These are phyloP conservation scores for Phyllosticta capitalensis DNA, from an alignment of 2,329 filamentous ascomycete genomes.

Conservation along the genomic window DNA sequence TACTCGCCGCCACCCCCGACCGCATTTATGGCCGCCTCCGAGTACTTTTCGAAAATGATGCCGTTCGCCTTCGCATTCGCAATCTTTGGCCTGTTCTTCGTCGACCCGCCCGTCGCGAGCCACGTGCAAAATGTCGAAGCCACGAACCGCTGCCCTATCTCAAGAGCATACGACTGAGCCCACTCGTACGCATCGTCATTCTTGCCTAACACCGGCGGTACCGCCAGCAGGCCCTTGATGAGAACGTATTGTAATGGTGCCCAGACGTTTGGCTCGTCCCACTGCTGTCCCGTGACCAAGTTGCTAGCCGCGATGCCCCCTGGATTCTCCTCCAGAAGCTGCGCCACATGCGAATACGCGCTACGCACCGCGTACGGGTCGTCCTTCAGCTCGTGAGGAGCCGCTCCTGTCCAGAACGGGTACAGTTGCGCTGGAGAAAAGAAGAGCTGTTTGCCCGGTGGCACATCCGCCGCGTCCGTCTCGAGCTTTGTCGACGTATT, in stretches of 20 bases:
- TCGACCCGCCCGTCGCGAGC: slow-evolving; percentile 57
- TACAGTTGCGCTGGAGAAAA: slow-evolving; percentile 55
- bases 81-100: slow-evolving; percentile 43
- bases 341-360: slow-evolving; percentile 45
- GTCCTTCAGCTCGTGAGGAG: slow-evolving; percentile 46
- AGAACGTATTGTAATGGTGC: slow-evolving; percentile 56
- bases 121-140: slow-evolving; percentile 62
- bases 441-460: slow-evolving; percentile 46
- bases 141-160: slow-evolving; percentile 55
- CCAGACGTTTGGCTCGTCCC: slow-evolving; percentile 64
- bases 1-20: slow-evolving; percentile 60
- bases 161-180: slow-evolving; percentile 47
- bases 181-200: slow-evolving; percentile 46
- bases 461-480: slow-evolving; percentile 35
- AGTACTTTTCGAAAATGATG: slow-evolving; percentile 64
- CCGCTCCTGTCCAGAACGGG: slow-evolving; percentile 61
- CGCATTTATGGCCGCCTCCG: slow-evolving; percentile 49
- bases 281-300: slow-evolving; percentile 52
- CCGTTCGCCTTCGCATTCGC: slow-evolving; percentile 41
- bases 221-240: slow-evolving; percentile 52
- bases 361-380: slow-evolving; percentile 49
- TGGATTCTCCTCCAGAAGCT: slow-evolving; percentile 41
- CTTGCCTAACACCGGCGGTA: slow-evolving; percentile 45
- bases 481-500: slow-evolving; percentile 36
- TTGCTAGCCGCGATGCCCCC: slow-evolving; percentile 57